phyloP scores from a whole-genome alignment of 768 basidiomycete genomes.

The Tylopilus sp. region DNA sequence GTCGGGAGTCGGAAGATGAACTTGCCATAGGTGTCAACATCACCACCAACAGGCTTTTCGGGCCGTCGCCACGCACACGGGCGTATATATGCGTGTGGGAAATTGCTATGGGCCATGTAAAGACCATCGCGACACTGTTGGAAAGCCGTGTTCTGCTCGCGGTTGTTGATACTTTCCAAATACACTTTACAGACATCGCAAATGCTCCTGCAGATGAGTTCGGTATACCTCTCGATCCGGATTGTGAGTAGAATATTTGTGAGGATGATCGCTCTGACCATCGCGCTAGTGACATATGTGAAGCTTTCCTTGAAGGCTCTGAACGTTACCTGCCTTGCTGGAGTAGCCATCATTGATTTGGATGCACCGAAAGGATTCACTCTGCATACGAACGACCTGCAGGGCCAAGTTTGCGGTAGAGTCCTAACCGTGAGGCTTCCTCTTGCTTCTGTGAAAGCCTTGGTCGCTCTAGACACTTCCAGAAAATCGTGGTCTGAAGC shows the following conservation, averaged over 20 bases:
- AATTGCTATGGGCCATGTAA: constrained; percentile 64
- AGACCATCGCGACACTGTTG: constrained; percentile 50
- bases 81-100: constrained; percentile 96
- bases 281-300: constrained; percentile 72
- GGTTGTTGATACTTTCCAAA: constrained; percentile 53
- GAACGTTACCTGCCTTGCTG: constrained; percentile 55
- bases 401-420: constrained; percentile 63
- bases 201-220: constrained; percentile 83
- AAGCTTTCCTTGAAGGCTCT: constrained; percentile 57
- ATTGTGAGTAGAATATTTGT: constrained; percentile 49
- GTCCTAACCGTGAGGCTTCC: constrained; percentile 61
- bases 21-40: constrained; percentile 62
- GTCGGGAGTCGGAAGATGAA: not conserved
- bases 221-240: constrained; percentile 62
- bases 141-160: constrained; percentile 51
- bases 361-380: constrained; percentile 56
- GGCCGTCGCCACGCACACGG: constrained; percentile 77
- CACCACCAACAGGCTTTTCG: constrained; percentile 82
- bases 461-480: constrained; percentile 42
- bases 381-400: constrained; percentile 72
- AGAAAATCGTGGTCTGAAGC: constrained; percentile 66
- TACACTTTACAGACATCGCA: constrained; percentile 69
- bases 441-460: constrained; percentile 42
- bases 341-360: constrained; percentile 51
- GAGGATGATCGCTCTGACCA: constrained; percentile 1